phyloP scores from a whole-genome alignment of 192 early-diverging fungal genomes.

The Umbelopsis isabellina region DNA sequence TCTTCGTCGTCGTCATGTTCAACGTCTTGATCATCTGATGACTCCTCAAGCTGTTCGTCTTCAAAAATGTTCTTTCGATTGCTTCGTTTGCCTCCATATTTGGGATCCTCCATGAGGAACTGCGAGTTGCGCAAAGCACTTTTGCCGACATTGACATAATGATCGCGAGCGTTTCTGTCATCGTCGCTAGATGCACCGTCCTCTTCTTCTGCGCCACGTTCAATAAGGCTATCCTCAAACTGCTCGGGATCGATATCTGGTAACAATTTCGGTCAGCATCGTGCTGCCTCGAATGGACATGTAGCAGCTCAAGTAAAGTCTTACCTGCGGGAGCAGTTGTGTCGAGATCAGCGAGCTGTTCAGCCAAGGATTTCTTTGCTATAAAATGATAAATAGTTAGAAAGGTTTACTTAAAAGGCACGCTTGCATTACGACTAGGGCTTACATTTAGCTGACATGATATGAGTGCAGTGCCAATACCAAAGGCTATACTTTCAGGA shows the following conservation, averaged over 20 bases:
- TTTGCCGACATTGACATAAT: constrained; percentile 75
- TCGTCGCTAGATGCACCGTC: constrained; percentile 43
- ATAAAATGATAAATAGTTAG: not conserved
- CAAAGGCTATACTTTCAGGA: not conserved
- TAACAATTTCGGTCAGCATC: constrained; percentile 8
- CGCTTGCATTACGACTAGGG: not conserved
- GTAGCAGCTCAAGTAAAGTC: not conserved
- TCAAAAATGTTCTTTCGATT: constrained; percentile 68
- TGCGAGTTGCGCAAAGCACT: constrained; percentile 65
- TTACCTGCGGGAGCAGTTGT: constrained; percentile 60
- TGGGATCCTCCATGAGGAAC: constrained; percentile 69
- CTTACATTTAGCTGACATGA: constrained; percentile 18
- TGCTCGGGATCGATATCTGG: constrained; percentile 77
- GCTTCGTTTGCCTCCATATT: constrained; percentile 69
- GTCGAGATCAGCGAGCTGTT: constrained; percentile 54
- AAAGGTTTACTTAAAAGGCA: not conserved
- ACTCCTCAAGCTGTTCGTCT: constrained; percentile 44
- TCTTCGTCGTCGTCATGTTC: constrained; percentile 42
- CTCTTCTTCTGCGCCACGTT: constrained; percentile 42
- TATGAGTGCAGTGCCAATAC: not conserved
- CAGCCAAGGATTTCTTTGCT: constrained; percentile 51
- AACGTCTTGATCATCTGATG: constrained; percentile 31
- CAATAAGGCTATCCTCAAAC: constrained; percentile 49
- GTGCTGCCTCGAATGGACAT: not conserved
- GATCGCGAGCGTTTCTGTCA: constrained; percentile 58